Base-by-base conservation (phyloP, 2,329 filamentous ascomycete genomes). In the Aspergillus ochraceoroseus region DNA sequence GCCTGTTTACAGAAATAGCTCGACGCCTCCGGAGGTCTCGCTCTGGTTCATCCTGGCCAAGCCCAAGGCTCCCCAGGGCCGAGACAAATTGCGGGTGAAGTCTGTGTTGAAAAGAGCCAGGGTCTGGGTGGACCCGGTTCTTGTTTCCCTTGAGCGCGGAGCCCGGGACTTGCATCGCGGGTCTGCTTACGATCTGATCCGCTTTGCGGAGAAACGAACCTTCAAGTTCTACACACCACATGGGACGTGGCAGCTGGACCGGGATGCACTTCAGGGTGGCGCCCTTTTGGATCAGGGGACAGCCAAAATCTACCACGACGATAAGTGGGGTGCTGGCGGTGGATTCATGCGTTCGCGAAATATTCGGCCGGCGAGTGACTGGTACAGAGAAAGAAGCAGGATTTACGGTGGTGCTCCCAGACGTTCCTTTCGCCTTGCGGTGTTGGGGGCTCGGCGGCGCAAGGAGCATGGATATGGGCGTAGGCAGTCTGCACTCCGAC, bases 151-250 rank as follows among this genome's bases (percentile, higher is more conserved):
- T 3, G 35, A 53, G 4, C 30, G 26, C 1, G 31, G 23, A 0
- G 7, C 15, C 2, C 2, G 39, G 1, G 12, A 32, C 1, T 27
- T 57, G 1, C 13, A 35, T 0, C 34, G 27, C 3, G 22, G 27
- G n/a, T n/a, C n/a, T 7, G 46, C 50, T 1, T 42, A 33, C 0
- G 30, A 46, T 7, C 44, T 58, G 8, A 23, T 49, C 5, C 29
- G 34, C 1, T 47, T 33, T 12, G 44, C 44, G 5, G 43, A 36
- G 2, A 44, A 50, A 6, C 35, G 41, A 2, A 46, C 40, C 1
- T 40, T 35, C 38, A 58, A 55, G 12, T 53, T 47, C 14, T 59
- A 58, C 23, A 54, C 38, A 2, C 38, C 42, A 3, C 54, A 59
- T 34, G 57, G 58, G 5, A 13, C 3, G 7, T 60, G 56, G 56